These are phyloP conservation scores for Aegilops speltoides DNA, from an alignment of 176 grass and related monocot genomes.

Conservation along the genomic window DNA sequence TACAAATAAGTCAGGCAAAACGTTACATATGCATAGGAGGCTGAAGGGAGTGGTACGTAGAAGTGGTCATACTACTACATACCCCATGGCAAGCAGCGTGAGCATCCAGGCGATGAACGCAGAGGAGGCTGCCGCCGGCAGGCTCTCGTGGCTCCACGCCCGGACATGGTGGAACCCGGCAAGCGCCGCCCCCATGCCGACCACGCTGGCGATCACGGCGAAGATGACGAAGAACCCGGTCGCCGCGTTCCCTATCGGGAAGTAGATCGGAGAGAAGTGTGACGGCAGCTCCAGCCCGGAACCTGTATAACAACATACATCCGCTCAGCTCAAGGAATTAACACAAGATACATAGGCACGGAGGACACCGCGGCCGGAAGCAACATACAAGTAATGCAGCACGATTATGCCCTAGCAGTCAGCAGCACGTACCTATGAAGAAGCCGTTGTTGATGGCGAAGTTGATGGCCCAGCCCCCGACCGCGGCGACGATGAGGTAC, in stretches of 20 bases:
- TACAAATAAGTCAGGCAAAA: neutral
- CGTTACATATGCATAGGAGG: no score
- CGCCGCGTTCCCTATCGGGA: slow-evolving; percentile 88
- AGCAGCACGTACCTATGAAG: slow-evolving; percentile 39
- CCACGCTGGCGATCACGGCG: slow-evolving; percentile 72
- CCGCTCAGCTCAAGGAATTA: neutral
- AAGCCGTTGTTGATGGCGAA: slow-evolving; percentile 77
- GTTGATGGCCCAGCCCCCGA: slow-evolving; percentile 94
- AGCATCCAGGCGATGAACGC: slow-evolving; percentile 78
- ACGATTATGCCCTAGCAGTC: neutral
- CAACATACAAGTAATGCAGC: neutral
- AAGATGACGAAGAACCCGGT: slow-evolving; percentile 94
- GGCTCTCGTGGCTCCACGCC: slow-evolving; percentile 56
- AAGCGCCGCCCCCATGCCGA: slow-evolving; percentile 73
- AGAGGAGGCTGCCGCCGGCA: slow-evolving; percentile 74
- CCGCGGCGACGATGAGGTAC: slow-evolving; percentile 76
- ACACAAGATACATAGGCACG: neutral
- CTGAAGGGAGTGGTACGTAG: no score
- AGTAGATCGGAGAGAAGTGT: slow-evolving; percentile 88
- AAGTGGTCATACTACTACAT: neutral
- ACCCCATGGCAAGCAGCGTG: slow-evolving; percentile 95
- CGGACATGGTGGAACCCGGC: slow-evolving; percentile 61
- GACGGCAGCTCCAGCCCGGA: slow-evolving; percentile 55
- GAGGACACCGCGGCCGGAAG: no score
- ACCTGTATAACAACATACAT: slow-evolving; percentile 1